phyloP scores from a whole-genome alignment of 148 eudicot species.

The Nyssa sinensis region DNA sequence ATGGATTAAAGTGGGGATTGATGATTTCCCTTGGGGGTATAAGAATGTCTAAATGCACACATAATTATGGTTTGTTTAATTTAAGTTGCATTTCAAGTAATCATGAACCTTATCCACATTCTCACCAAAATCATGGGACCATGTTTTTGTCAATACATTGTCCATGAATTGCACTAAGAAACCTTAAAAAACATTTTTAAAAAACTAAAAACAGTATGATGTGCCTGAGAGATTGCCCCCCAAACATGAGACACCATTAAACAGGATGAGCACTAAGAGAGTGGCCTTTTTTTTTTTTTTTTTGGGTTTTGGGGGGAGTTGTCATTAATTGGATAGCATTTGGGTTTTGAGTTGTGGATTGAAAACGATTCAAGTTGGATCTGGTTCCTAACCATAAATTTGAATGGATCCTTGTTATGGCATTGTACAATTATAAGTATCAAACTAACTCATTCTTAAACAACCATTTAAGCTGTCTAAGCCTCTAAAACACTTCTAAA shows the following conservation, averaged over 20 bases:
- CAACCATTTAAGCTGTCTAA: too few species aligned
- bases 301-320: too few species aligned
- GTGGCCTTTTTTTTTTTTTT: too few species aligned
- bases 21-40: not conserved
- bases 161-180: not conserved
- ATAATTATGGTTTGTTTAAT: conserved; percentile 12
- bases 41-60: not conserved
- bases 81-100: conserved; percentile 7
- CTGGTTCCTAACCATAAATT: too few species aligned
- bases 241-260: conserved; percentile 28
- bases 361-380: too few species aligned
- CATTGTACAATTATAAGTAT: too few species aligned
- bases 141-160: conserved; percentile 14
- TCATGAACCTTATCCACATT: conserved; percentile 42
- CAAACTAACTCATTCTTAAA: too few species aligned
- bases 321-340: too few species aligned
- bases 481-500: too few species aligned
- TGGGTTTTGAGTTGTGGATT: too few species aligned
- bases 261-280: conserved; percentile 1
- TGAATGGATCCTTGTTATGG: too few species aligned
- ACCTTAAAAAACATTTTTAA: too few species aligned
- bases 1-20: not conserved
- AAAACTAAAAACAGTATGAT: conserved; percentile 14
- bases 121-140: conserved; percentile 19
- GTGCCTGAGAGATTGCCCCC: conserved; percentile 29